Evolutionary conservation across 208 protist genomes (phyloP).

Genomic region (Wallacemonas collosoma): DNA sequence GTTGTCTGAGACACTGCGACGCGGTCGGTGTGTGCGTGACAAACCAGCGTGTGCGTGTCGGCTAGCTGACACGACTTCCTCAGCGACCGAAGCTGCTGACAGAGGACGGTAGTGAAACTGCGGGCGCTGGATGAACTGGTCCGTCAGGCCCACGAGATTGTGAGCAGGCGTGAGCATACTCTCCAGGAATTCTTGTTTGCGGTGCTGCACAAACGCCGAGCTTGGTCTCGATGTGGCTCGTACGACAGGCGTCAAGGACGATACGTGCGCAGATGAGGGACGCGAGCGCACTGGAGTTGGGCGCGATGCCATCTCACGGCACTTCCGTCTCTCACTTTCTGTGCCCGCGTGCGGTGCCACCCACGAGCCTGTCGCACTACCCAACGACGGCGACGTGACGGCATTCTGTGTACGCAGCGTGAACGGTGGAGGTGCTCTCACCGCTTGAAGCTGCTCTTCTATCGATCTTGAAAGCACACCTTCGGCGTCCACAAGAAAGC

Average conservation of each 20-base stretch:
- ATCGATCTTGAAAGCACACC: conserved; percentile 5
- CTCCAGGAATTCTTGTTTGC: conserved; percentile 23
- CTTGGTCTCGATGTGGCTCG: neutral
- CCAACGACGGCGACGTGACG: neutral
- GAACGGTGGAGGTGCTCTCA: conserved; percentile 1
- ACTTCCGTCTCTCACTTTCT: no score
- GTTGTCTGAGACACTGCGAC: no score
- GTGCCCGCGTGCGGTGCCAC: no score
- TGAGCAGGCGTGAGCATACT: conserved; percentile 26
- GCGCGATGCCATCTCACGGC: no score
- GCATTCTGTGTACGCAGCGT: neutral
- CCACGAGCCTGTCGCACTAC: no score
- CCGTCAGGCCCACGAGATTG: conserved; percentile 32
- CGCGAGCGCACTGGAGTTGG: neutral
- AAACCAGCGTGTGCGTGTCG: no score
- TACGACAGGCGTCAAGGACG: neutral
- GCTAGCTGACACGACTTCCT: neutral
- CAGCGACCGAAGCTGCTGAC: neutral
- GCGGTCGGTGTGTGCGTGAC: no score
- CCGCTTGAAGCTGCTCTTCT: conserved; percentile 13
- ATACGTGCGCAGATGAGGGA: neutral
- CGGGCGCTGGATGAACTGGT: conserved; percentile 23
- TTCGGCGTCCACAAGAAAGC: conserved; percentile 6
- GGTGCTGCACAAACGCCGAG: conserved; percentile 18
- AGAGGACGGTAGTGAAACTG: conserved; percentile 20